Base-by-base conservation (phyloP, 2,329 filamentous ascomycete species). In the Venturia effusa region DNA sequence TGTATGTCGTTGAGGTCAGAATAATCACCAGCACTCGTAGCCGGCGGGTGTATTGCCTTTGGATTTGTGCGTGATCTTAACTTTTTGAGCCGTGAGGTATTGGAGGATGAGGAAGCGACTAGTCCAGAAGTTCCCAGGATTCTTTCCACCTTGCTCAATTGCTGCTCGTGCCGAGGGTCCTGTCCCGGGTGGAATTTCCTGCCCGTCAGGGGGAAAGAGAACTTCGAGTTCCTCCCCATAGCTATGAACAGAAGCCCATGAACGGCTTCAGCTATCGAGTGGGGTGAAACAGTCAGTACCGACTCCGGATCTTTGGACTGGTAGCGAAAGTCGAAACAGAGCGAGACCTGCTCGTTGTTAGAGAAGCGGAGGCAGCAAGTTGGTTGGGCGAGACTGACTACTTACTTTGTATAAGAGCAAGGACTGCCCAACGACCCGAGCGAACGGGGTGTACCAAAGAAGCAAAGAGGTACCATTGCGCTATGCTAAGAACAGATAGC, bases 81-180 rank as follows among this genome's bases (percentile, higher is more conserved):
- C 17, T 40, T 6, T 7, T 30, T 45, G 10, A 27, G 15, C 13
- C 60, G 39, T 45, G 60, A 37, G 27, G 40, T 62, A n/a, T 37
- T 51, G 60, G 60, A 24, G 59, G 41, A 4, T 40, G 48, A 57
- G 19, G 43, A 15, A 11, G 37, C n/a, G 66, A 22, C 68, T 37
- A 71, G 67, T 55, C 70, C 67, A 17, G 70, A 68, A n/a, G 73
- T 74, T 48, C 74, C 74, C 22, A 76, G 71, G 54, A 76, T 67
- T 43, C 72, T 70, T 64, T 75, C 72, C 59, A 73, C 74, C 67
- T 76, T 76, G 61, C 66, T 64, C 24, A 62, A n/a, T n/a, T 41
- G 57, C 41, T 32, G 59, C 37, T 64, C 51, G 24, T 63, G n/a
- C 40, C n/a, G 17, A 19, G 27, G 43, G 13, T 54, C 61, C 1